phyloP scores from a whole-genome alignment of 192 early-diverging fungal genomes.

The Linnemannia exigua region DNA sequence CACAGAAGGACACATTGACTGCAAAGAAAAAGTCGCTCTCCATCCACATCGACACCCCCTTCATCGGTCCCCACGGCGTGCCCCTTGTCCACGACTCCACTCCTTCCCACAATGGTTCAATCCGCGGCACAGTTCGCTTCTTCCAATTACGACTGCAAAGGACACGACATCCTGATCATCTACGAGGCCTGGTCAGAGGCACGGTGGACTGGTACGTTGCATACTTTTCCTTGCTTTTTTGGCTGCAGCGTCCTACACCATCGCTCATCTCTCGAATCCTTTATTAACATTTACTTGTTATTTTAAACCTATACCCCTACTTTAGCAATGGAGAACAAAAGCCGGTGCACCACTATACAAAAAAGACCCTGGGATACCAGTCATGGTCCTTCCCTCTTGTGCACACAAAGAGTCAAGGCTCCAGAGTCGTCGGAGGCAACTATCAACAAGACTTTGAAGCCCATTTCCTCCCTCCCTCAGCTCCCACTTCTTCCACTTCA shows the following conservation, averaged over 20 bases:
- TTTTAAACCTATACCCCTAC: background rate
- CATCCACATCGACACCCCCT: conserved; percentile 40
- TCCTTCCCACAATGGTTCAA: conserved; percentile 13
- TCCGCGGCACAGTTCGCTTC: conserved; percentile 43
- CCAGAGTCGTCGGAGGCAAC: conserved; percentile 23
- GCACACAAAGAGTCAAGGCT: conserved; percentile 35
- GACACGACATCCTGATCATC: conserved; percentile 52
- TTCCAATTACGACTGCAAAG: conserved; percentile 51
- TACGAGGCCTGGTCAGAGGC: conserved; percentile 49
- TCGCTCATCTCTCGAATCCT: background rate
- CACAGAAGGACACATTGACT: conserved; percentile 1
- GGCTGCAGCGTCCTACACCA: too few species aligned
- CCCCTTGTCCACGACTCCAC: conserved; percentile 46
- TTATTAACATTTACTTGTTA: too few species aligned
- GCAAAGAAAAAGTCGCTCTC: conserved; percentile 40
- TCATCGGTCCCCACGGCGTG: conserved; percentile 41
- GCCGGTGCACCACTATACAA: conserved; percentile 11
- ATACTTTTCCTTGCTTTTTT: background rate
- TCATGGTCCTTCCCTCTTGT: conserved; percentile 33
- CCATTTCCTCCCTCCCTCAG: conserved; percentile 10
- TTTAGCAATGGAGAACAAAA: conserved; percentile 22
- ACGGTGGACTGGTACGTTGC: conserved; percentile 17
- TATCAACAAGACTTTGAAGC: conserved; percentile 40
- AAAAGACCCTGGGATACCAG: conserved; percentile 32
- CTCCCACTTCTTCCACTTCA: too few species aligned